A percentile compares a stretch with the other conserved stretches of the same genome.
Evolutionary conservation across 78 protist species (phyloP).

Genomic region (Dictyostelium brefeldianum): DNA sequence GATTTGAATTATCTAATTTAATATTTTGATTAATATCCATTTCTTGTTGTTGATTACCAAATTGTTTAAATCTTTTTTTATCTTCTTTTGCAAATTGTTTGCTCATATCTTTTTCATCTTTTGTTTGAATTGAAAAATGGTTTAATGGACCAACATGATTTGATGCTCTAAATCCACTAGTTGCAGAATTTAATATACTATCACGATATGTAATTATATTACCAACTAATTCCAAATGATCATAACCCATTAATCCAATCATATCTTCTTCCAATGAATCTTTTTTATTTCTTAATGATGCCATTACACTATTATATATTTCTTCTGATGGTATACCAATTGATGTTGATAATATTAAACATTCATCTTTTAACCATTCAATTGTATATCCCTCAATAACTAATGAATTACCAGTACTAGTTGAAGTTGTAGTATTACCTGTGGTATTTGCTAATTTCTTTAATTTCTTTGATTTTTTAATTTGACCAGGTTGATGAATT

Average conservation of each 20-base stretch:
- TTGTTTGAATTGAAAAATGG: constrained; percentile 38
- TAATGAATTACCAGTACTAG: neutral
- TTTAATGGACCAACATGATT: constrained; percentile 27
- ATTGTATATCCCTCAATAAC: neutral
- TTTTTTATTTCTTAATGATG: neutral
- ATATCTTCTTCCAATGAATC: constrained; percentile 45
- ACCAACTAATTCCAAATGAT: constrained; percentile 42
- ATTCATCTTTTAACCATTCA: constrained; percentile 55
- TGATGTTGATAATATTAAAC: neutral
- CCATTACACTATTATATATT: neutral
- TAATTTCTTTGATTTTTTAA: constrained; percentile 5
- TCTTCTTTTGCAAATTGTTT: constrained; percentile 41
- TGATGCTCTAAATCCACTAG: neutral
- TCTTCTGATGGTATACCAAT: constrained; percentile 34
- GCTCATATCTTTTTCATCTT: constrained; percentile 41
- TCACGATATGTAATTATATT: constrained; percentile 13
- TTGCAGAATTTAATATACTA: neutral
- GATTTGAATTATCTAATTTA: neutral
- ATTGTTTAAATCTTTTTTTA: constrained; percentile 13
- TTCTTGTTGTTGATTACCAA: neutral
- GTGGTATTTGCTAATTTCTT: constrained; percentile 8
- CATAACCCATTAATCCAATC: constrained; percentile 48
- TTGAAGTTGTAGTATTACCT: neutral
- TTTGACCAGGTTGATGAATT: constrained; percentile 1
- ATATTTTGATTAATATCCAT: neutral